Evolutionary conservation across 768 basidiomycete species (phyloP), one percentile per base, ranked within the genome.

Genomic region (Cyclocybe cylindracea): DNA sequence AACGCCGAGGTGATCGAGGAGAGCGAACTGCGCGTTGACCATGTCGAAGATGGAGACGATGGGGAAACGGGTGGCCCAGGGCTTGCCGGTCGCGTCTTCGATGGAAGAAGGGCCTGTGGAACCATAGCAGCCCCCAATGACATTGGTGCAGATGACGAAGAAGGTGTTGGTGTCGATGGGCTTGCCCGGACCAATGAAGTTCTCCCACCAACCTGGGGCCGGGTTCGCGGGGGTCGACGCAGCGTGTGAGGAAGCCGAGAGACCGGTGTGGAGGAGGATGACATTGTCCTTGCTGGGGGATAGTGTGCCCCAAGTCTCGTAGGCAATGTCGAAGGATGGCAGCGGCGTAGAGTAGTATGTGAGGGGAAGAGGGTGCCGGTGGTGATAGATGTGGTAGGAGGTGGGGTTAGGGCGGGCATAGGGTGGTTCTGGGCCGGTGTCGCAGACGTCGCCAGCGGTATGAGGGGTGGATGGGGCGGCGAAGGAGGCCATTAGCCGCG

Each of bases 301-400:
- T 39, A 98, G 86, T 2, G 82, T 83, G 2, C 97, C 97, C 97
- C 97, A 99, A 0, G 97, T 92, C 74, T 99, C 97, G 78, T 98
- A 99, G 0, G 97, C 97, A 51, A 98, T 81, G 58, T 92, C 83
- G 59, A 94, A 86, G 6, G 84, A 72, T 1, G 87, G 82, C 0
- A 96, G 77, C 1, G 80, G 73, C 2, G 67, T 59, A 1, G 74
- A 54, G 1, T 73, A 69, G 51, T 86, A 79, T 5, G 84, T 78
- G 29, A 96, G 78, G 0, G 78, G 75, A n/a, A 96, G 72, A 0
- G 89, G 85, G 2, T 61, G 58, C 0, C 66, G 56, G 61, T 91
- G 85, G 54, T 80, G 80, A 64, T 87, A 95, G 19, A 79, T 68
- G 37, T 79, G 70, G 76, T 95, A 97, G 0, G 85, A 81, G 4